Percentiles rank a stretch among this genome's conserved stretches.
phyloP scores from a whole-genome alignment of 495 filamentous ascomycete species.

The Penicillium silybi region DNA sequence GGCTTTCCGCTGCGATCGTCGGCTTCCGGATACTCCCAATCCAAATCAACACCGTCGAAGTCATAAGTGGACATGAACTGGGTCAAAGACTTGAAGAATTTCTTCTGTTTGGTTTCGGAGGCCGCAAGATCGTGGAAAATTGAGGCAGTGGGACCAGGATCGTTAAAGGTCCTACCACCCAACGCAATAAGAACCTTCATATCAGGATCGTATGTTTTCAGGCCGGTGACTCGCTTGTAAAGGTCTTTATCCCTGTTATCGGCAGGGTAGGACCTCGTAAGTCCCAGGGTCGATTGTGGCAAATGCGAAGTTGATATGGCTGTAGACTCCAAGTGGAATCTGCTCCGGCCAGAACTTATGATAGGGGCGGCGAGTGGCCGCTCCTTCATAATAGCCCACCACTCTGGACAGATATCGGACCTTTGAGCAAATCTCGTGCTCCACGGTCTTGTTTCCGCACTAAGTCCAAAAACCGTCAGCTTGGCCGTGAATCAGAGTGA shows the following conservation, averaged over 20 bases:
- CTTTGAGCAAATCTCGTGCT: too few species aligned
- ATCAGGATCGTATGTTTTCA: slow-evolving; percentile 25
- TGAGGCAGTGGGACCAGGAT: slow-evolving; percentile 19
- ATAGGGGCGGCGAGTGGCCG: background rate
- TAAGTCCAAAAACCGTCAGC: too few species aligned
- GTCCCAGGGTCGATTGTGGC: slow-evolving; percentile 33
- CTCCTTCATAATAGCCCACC: slow-evolving; percentile 16
- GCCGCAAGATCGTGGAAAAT: too few species aligned
- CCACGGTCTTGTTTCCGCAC: too few species aligned
- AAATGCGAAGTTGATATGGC: slow-evolving; percentile 39
- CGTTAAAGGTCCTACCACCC: slow-evolving; percentile 42
- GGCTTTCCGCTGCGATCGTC: background rate
- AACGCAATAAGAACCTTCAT: slow-evolving; percentile 42
- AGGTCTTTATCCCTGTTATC: slow-evolving; percentile 8
- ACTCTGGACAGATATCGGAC: too few species aligned
- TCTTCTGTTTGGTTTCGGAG: too few species aligned
- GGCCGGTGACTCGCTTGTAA: slow-evolving; percentile 29
- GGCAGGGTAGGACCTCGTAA: slow-evolving; percentile 24
- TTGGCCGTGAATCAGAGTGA: too few species aligned
- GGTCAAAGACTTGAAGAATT: too few species aligned
- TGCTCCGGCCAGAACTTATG: slow-evolving; percentile 1
- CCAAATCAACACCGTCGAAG: background rate
- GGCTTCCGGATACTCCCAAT: background rate
- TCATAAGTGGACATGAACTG: background rate
- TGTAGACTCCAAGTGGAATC: slow-evolving; percentile 16